Evolutionary conservation across 225 moss, liverwort and hornwort species (phyloP).

Genomic region (Pleurozium schreberi): DNA sequence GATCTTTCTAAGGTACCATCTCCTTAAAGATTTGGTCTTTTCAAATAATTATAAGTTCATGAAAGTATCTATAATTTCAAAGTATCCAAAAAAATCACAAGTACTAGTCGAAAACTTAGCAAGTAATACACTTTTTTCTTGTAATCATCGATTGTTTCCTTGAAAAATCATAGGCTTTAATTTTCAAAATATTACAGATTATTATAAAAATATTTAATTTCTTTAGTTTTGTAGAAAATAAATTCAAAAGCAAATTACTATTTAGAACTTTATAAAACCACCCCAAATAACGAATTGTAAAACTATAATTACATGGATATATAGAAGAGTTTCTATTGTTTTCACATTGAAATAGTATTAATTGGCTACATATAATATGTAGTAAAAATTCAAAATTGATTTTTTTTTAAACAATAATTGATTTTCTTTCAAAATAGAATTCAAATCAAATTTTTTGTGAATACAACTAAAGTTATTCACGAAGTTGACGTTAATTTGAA

Average conservation of each 20-base stretch:
- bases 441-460: too few species aligned
- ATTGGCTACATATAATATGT: too few species aligned
- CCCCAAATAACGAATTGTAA: neutral
- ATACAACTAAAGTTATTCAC: fast-evolving
- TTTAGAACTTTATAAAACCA: neutral
- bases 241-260: too few species aligned
- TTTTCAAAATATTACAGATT: too few species aligned
- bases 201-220: too few species aligned
- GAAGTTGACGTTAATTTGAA: neutral
- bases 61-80: neutral
- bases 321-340: too few species aligned
- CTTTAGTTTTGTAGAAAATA: neutral
- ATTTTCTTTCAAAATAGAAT: too few species aligned
- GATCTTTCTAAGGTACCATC: neutral
- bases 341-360: neutral
- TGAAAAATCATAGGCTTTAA: fast-evolving
- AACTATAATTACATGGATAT: neutral
- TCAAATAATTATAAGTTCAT: too few species aligned
- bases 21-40: neutral
- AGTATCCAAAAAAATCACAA: neutral
- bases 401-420: neutral
- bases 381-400: neutral
- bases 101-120: fast-evolving
- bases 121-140: too few species aligned
- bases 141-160: too few species aligned